phyloP scores from a whole-genome alignment of 202 grass and related monocot species.

The Hordeum pubiflorum region DNA sequence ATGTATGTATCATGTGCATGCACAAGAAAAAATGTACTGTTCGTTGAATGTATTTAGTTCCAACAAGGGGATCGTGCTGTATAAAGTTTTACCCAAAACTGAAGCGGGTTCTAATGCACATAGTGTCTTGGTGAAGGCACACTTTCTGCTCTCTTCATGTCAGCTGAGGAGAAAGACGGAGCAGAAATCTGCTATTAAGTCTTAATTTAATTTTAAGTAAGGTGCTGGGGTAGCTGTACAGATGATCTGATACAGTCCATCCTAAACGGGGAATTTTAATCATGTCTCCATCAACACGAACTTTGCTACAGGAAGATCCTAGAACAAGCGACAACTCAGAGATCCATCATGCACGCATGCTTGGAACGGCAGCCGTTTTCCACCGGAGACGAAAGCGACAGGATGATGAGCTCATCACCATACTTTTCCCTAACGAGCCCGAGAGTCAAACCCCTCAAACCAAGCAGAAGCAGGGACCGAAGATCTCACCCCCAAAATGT shows the following conservation, averaged over 20 bases:
- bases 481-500: neutral
- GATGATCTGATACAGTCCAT: neutral
- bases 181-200: neutral
- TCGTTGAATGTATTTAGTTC: constrained; percentile 3
- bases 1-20: constrained; percentile 14
- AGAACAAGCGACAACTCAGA: neutral
- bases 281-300: neutral
- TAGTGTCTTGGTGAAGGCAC: constrained; percentile 7
- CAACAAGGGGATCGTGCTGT: constrained; percentile 4
- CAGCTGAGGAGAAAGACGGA: neutral
- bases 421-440: constrained; percentile 12
- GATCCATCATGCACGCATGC: constrained; percentile 8
- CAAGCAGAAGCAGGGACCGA: neutral
- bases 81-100: constrained; percentile 7
- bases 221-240: neutral
- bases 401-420: neutral
- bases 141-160: neutral
- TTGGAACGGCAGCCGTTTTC: constrained; percentile 12
- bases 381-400: neutral
- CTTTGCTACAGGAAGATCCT: neutral
- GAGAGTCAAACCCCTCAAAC: neutral
- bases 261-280: neutral
- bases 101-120: neutral
- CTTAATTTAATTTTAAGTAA: neutral
- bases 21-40: neutral